Base-by-base conservation (phyloP, 768 basidiomycete genomes). In the Tricholomella constricta region DNA sequence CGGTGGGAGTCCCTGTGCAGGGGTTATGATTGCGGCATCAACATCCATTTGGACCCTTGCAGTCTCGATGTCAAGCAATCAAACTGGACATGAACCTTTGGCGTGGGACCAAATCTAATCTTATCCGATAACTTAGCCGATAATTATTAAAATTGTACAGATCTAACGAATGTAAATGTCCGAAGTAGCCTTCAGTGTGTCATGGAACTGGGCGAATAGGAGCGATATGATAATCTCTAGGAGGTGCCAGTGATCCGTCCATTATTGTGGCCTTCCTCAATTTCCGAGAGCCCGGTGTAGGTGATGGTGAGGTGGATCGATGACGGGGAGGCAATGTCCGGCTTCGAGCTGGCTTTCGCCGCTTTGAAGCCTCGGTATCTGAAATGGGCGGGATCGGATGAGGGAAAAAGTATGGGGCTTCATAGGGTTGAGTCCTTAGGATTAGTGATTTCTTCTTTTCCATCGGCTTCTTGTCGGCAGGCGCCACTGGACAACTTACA, bases 361-460 rank as follows among this genome's bases (percentile, higher is more conserved):
- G 48, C 29, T 48, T 47, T 17, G 29, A 12, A 29, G 45, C 20
- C 32, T 44, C 48, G 7, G 12, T n/a, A 46, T 37, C 8, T 23
- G 48, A 59, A 57, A 27, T 59, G 53, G 26, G 15, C 15, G 54
- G 63, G 2, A 68, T 59, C 2, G 85, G 85, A 6, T 75, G 68
- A 17, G 81, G 78, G 59, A 81, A 79, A 66, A 82, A 84, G 61
- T 83, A 85, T 2, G 84, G 83, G 4, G 83, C 83, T 52, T 81
- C 79, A 57, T 86, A 88, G 2, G 85, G 84, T 44, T 81, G 73
- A 2, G 85, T 86, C 27, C 78, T 64, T 19, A 71, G 60, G 0
- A 68, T 62, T 45, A 67, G 64, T 3, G 73, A 69, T 37, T 68
- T 67, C 56, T 74, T 76, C 57, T 73, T 76, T 51, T 65, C 65